Evolutionary conservation across 176 grass and related monocot genomes (phyloP).

Genomic region (Stipa capillata): DNA sequence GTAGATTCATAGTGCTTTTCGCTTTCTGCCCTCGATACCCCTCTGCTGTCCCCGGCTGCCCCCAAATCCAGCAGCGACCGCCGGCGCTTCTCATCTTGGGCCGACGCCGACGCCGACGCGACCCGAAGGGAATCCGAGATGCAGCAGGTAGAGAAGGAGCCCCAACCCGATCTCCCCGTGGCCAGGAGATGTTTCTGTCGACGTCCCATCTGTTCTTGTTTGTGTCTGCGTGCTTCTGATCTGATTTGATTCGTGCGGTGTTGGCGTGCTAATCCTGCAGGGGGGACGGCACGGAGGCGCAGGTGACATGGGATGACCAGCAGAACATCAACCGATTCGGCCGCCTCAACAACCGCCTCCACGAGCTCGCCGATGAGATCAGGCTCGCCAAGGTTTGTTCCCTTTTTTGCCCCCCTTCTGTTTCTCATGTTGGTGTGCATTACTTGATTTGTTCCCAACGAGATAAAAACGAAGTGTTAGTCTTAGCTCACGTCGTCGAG

Average conservation of each 20-base stretch:
- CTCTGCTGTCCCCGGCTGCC: neutral
- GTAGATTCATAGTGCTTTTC: no score
- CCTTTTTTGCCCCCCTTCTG: neutral
- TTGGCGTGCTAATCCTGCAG: slow-evolving; percentile 13
- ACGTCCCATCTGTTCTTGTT: neutral
- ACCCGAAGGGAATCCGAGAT: slow-evolving; percentile 7
- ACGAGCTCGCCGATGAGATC: slow-evolving; percentile 89
- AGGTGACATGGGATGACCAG: slow-evolving; percentile 99
- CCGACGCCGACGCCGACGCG: neutral
- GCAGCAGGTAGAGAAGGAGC: slow-evolving; percentile 38
- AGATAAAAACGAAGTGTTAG: neutral
- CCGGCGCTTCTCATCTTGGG: neutral
- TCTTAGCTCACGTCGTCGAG: no score
- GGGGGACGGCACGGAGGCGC: slow-evolving; percentile 88
- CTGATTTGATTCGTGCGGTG: neutral
- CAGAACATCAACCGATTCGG: slow-evolving; percentile 97
- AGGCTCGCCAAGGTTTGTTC: slow-evolving; percentile 76
- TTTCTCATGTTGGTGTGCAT: neutral
- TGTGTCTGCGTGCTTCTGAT: neutral
- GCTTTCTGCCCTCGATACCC: neutral
- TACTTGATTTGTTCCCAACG: neutral
- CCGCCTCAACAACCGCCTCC: slow-evolving; percentile 88
- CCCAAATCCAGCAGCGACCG: neutral
- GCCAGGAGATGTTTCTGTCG: neutral
- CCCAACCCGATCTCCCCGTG: neutral